Conservation (phyloP, 257 asterid genomes). For the Datura wrightii region DNA sequence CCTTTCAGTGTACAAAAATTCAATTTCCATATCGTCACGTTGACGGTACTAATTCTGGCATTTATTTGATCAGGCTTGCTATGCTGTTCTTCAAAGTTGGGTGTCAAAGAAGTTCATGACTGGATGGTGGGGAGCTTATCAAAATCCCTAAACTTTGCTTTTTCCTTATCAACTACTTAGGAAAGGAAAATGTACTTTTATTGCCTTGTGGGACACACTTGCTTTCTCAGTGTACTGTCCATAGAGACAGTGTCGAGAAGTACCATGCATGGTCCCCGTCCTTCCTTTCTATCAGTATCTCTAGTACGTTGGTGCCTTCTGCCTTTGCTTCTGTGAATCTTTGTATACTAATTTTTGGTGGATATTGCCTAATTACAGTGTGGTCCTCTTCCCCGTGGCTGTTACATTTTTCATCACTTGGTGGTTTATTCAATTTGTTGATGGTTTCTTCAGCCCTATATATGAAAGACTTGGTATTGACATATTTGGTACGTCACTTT, state of each 20-base stretch:
- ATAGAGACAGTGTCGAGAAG: constrained; percentile 26
- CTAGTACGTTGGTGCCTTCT: constrained; percentile 12
- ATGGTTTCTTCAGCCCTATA: constrained; percentile 97
- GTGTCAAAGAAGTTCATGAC: constrained; percentile 99
- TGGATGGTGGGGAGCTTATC: constrained; percentile 73
- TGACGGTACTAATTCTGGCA: constrained; percentile 36
- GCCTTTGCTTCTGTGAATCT: background rate
- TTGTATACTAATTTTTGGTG: constrained; percentile 20
- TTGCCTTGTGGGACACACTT: constrained; percentile 15
- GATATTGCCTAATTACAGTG: constrained; percentile 57
- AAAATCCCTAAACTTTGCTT: constrained; percentile 7
- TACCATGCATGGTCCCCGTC: constrained; percentile 28
- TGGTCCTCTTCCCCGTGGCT: constrained; percentile 96
- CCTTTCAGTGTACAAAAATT: background rate
- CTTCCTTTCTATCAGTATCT: constrained; percentile 9
- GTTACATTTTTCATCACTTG: constrained; percentile 91
- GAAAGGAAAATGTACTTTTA: background rate
- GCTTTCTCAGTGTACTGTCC: constrained; percentile 24
- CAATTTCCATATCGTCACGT: constrained; percentile 18
- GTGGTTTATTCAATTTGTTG: constrained; percentile 98
- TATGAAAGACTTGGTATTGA: constrained; percentile 91
- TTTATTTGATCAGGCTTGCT: constrained; percentile 76
- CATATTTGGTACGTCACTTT: constrained; percentile 71
- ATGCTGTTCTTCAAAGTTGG: constrained; percentile 99
- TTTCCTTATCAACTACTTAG: background rate